Evolutionary conservation across 805 yeast genomes (phyloP).

Genomic region (Cephaloascus fragrans): DNA sequence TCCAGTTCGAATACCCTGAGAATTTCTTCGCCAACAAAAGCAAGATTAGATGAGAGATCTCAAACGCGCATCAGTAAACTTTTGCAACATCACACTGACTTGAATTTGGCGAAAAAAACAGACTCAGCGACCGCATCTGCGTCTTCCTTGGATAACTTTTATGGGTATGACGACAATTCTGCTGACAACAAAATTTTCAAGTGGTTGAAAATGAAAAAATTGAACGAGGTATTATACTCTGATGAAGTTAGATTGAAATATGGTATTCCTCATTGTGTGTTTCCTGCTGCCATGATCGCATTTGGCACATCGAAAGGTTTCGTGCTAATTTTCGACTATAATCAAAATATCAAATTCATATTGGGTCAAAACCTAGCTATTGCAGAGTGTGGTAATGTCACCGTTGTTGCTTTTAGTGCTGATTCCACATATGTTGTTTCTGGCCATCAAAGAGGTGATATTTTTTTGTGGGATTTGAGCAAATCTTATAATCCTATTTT

Average conservation of each 20-base stretch:
- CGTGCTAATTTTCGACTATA: slow-evolving; percentile 57
- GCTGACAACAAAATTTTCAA: neutral
- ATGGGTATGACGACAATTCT: neutral
- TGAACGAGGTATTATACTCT: neutral
- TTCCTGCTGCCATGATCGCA: slow-evolving; percentile 29
- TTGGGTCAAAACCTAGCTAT: slow-evolving; percentile 21
- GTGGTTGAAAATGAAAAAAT: neutral
- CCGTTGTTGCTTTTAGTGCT: slow-evolving; percentile 47
- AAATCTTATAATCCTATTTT: slow-evolving; percentile 17
- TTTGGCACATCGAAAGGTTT: slow-evolving; percentile 67
- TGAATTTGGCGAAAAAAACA: neutral
- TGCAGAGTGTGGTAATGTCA: slow-evolving; percentile 34
- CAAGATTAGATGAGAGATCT: neutral
- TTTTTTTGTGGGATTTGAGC: slow-evolving; percentile 60
- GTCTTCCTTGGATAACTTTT: neutral
- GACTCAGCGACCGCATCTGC: neutral
- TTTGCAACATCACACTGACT: neutral
- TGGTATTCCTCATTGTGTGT: slow-evolving; percentile 14
- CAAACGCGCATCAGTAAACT: neutral
- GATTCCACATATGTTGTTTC: slow-evolving; percentile 66
- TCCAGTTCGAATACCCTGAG: too few species aligned
- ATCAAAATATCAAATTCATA: slow-evolving; percentile 43
- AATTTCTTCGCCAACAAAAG: neutral
- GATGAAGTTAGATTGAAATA: slow-evolving; percentile 2
- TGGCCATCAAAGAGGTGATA: slow-evolving; percentile 57